Percentiles rank a stretch among this genome's conserved stretches.
These are phyloP conservation scores for Uncinocarpus reesii DNA, from an alignment of 2,329 filamentous ascomycete species.

Conservation along the genomic window DNA sequence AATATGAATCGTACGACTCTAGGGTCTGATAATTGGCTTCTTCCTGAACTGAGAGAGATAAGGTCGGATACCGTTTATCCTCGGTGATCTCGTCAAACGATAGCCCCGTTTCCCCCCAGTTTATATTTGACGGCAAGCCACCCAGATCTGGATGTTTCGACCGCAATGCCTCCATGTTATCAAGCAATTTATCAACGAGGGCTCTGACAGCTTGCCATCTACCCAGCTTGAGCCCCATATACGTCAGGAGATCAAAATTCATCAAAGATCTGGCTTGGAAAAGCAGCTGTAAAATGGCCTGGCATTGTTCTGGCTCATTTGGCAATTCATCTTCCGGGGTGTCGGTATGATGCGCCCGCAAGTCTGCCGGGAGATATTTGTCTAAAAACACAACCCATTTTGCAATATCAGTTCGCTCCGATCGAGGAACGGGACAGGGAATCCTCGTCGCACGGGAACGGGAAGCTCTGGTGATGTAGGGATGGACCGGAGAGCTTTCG, in stretches of 20 bases:
- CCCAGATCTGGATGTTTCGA: constrained; percentile 14
- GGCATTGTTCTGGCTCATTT: constrained; percentile 20
- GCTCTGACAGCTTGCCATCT: constrained; percentile 35
- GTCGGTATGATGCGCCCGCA: constrained; percentile 3
- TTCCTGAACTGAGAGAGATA: background rate
- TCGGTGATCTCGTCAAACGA: constrained; percentile 27
- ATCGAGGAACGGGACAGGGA: constrained; percentile 17
- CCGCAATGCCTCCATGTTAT: constrained; percentile 26
- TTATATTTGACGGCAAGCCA: constrained; percentile 23
- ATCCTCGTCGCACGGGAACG: constrained; percentile 8
- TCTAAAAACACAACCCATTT: constrained; percentile 31
- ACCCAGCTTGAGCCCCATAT: constrained; percentile 32
- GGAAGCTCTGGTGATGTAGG: constrained; percentile 4
- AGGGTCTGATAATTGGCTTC: constrained; percentile 1
- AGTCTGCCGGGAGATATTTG: constrained; percentile 24
- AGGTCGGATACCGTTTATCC: background rate
- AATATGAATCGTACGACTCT: constrained; percentile 13
- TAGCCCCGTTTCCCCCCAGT: constrained; percentile 21
- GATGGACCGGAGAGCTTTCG: background rate
- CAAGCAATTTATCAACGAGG: constrained; percentile 32
- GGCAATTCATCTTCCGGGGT: constrained; percentile 9
- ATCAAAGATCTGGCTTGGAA: constrained; percentile 23
- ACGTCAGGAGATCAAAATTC: constrained; percentile 30
- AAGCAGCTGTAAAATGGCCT: constrained; percentile 27
- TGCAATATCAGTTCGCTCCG: constrained; percentile 21